These are phyloP conservation scores for Xerocomellus intermedius DNA, from an alignment of 768 basidiomycete species.

Conservation along the genomic window DNA sequence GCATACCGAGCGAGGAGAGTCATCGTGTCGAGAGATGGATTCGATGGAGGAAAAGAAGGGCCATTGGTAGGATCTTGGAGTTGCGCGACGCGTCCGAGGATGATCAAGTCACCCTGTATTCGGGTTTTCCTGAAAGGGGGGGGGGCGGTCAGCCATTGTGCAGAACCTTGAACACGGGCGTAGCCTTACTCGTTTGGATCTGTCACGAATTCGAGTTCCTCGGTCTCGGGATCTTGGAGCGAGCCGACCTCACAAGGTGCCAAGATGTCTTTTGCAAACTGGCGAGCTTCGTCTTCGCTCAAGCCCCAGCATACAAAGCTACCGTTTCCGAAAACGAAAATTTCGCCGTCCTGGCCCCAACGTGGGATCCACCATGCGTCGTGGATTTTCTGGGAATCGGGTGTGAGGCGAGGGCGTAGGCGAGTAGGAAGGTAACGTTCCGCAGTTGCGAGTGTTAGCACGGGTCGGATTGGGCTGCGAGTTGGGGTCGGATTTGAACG, in stretches of 20 bases:
- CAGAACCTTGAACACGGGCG: neutral
- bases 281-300: constrained; percentile 67
- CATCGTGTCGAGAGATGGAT: constrained; percentile 59
- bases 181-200: constrained; percentile 76
- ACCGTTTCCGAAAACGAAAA: constrained; percentile 87
- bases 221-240: constrained; percentile 72
- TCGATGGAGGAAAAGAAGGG: constrained; percentile 43
- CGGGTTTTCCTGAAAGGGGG: constrained; percentile 65
- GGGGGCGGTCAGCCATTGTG: constrained; percentile 2
- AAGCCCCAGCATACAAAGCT: constrained; percentile 91
- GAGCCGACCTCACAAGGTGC: constrained; percentile 59
- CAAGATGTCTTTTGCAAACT: constrained; percentile 65
- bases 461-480: constrained; percentile 68
- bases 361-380: constrained; percentile 80
- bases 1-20: constrained; percentile 87
- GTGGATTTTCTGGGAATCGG: constrained; percentile 58
- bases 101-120: constrained; percentile 88
- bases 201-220: constrained; percentile 89
- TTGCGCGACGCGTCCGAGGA: constrained; percentile 70
- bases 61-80: constrained; percentile 52
- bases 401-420: constrained; percentile 55
- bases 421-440: constrained; percentile 75
- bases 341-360: constrained; percentile 73
- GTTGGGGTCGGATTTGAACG: constrained; percentile 86
- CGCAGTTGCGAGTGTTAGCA: constrained; percentile 81